Base-by-base conservation (phyloP, 2,329 filamentous ascomycete genomes). In the Fusarium illudens region DNA sequence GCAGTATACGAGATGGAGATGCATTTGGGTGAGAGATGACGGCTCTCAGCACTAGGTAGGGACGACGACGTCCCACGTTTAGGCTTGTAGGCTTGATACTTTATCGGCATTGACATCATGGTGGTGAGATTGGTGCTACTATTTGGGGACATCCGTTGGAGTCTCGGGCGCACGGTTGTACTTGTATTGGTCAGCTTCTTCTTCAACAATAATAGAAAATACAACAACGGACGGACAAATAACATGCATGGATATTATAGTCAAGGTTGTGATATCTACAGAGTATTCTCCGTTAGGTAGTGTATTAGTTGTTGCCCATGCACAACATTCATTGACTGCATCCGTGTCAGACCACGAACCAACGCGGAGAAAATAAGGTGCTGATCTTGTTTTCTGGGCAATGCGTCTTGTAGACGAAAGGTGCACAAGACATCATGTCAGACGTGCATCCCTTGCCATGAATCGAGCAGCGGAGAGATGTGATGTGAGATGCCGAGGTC, bases 81-180 rank as follows among this genome's bases (percentile, higher is more conserved):
- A 13, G 32, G 32, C 54, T 33, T 20, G 50, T n/a, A n/a, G n/a
- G n/a, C n/a, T n/a, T n/a, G 60, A 70, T 67, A 51, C 61, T 59
- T 59, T 60, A 54, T 60, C 32, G 59, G 19, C 42, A 48, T 64
- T 70, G 66, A 69, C 66, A 67, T 70, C 66, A 69, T 67, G 66
- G 63, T 69, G 66, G 66, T 69, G 49, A 69, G 66, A 67, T 58
- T 48, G 22, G 42, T 19, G 33, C 25, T 67, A 34, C 65, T 68
- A 70, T 70, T 69, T 70, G 50, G 50, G 58, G 58, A 66, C 11
- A 56, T 55, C 37, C 29, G 27, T 27, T 5, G 9, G 34, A 48
- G 29, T 30, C 36, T 22, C 17, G 58, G 61, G 56, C 39, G 44
- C 65, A 68, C 53, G 53, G 62, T 17, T 49, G 12, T 49, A 7